Evolutionary conservation across 768 basidiomycete species (phyloP).

Genomic region (Leccinum rimulosum): DNA sequence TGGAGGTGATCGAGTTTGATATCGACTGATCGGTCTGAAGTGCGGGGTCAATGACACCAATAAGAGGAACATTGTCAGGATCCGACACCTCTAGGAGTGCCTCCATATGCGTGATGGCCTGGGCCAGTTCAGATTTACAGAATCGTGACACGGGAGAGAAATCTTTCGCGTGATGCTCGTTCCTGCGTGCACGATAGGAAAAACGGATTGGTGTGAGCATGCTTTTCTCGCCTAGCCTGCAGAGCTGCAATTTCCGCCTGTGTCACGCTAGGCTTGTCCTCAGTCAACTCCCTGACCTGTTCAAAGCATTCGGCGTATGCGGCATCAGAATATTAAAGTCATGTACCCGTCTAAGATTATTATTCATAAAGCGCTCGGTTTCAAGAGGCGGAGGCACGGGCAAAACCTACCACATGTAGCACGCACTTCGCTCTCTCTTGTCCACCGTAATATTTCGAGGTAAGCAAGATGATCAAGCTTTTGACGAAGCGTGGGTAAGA

Average conservation of each 20-base stretch:
- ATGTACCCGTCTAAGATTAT: constrained; percentile 76
- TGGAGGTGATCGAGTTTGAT: constrained; percentile 7
- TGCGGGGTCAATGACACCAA: constrained; percentile 30
- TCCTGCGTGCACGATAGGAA: constrained; percentile 71
- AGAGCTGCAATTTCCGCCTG: constrained; percentile 48
- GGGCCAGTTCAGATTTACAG: constrained; percentile 55
- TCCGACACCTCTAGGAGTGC: constrained; percentile 40
- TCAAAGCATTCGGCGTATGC: constrained; percentile 82
- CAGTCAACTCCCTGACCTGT: constrained; percentile 63
- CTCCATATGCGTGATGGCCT: constrained; percentile 71
- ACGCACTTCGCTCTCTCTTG: constrained; percentile 77
- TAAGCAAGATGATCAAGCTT: constrained; percentile 62
- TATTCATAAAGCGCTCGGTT: constrained; percentile 8
- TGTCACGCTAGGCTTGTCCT: constrained; percentile 46
- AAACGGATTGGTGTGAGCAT: constrained; percentile 65
- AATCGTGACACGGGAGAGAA: constrained; percentile 85
- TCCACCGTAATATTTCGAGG: constrained; percentile 62
- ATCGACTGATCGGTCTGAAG: constrained; percentile 20
- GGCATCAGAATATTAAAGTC: constrained; percentile 84
- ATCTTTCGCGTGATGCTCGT: constrained; percentile 63
- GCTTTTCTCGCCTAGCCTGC: constrained; percentile 54
- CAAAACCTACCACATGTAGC: constrained; percentile 75
- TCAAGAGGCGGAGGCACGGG: constrained; percentile 2
- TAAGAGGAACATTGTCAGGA: constrained; percentile 21
- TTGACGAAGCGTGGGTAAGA: constrained; percentile 62